These are phyloP conservation scores for Rhizopogon vinicolor DNA, from an alignment of 768 basidiomycete genomes.

Conservation along the genomic window DNA sequence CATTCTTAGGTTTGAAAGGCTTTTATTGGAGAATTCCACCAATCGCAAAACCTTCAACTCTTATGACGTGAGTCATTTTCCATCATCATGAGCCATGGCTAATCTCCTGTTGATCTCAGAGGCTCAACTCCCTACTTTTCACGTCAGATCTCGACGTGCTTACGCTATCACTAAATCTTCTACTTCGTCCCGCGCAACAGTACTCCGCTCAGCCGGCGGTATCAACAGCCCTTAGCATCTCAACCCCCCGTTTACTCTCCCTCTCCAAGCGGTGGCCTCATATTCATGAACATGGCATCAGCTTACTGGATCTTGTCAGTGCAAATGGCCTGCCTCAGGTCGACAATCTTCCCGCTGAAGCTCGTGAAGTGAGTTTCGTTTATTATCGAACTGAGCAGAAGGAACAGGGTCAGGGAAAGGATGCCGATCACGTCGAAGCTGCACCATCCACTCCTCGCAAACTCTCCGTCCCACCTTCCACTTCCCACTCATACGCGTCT, in stretches of 20 bases:
- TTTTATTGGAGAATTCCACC: slow-evolving; percentile 95
- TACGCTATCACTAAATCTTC: slow-evolving; percentile 74
- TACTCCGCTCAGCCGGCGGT: slow-evolving; percentile 87
- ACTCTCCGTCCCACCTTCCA: slow-evolving; percentile 26
- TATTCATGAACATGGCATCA: slow-evolving; percentile 74
- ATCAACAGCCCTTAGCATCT: slow-evolving; percentile 77
- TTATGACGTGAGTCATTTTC: slow-evolving; percentile 76
- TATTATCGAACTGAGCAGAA: slow-evolving; percentile 67
- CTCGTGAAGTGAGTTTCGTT: slow-evolving; percentile 74
- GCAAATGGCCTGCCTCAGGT: slow-evolving; percentile 47
- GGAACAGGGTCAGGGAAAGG: slow-evolving; percentile 44
- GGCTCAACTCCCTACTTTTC: slow-evolving; percentile 82
- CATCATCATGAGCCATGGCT: slow-evolving; percentile 2
- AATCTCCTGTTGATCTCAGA: slow-evolving; percentile 41
- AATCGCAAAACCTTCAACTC: slow-evolving; percentile 95
- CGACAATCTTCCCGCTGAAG: slow-evolving; percentile 63
- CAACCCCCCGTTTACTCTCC: slow-evolving; percentile 73
- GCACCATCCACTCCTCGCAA: slow-evolving; percentile 48
- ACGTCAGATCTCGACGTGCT: slow-evolving; percentile 89
- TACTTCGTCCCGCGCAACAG: slow-evolving; percentile 92
- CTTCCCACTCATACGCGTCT: slow-evolving; percentile 44
- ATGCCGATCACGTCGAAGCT: slow-evolving; percentile 39
- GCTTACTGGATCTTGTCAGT: slow-evolving; percentile 68
- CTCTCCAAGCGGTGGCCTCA: slow-evolving; percentile 85
- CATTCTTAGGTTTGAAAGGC: slow-evolving; percentile 83